Percentiles rank a stretch among this genome's conserved stretches.
These are phyloP conservation scores for Breviolum minutum DNA, from an alignment of 73 alveolate genomes.

Conservation along the genomic window DNA sequence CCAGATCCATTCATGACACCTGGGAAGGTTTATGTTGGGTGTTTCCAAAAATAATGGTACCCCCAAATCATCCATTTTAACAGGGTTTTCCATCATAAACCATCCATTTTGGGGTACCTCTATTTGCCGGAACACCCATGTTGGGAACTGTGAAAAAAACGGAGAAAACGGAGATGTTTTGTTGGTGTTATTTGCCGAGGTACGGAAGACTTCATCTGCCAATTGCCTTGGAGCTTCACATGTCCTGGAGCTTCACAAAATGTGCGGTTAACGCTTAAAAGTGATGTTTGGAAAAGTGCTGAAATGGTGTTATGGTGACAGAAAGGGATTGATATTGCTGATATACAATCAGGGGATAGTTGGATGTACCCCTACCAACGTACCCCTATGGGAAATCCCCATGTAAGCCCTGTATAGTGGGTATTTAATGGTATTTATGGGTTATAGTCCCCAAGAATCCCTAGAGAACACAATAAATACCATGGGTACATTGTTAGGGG, in stretches of 20 bases:
- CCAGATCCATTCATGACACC: conserved; percentile 93
- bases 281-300: background rate
- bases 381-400: no score
- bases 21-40: background rate
- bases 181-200: background rate
- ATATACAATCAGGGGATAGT: no score
- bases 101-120: no score
- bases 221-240: background rate
- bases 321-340: background rate
- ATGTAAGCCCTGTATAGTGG: no score
- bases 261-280: background rate
- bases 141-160: background rate
- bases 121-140: no score
- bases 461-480: no score
- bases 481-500: no score
- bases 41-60: background rate
- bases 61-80: background rate
- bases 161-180: background rate
- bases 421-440: no score
- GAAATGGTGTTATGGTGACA: background rate
- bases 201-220: background rate
- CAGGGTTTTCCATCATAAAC: background rate
- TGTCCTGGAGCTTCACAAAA: background rate
- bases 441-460: no score
- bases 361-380: background rate